Percentiles rank a stretch among this genome's conserved stretches.
These are phyloP conservation scores for Trypanosoma caninum DNA, from an alignment of 208 protist species.

Conservation along the genomic window DNA sequence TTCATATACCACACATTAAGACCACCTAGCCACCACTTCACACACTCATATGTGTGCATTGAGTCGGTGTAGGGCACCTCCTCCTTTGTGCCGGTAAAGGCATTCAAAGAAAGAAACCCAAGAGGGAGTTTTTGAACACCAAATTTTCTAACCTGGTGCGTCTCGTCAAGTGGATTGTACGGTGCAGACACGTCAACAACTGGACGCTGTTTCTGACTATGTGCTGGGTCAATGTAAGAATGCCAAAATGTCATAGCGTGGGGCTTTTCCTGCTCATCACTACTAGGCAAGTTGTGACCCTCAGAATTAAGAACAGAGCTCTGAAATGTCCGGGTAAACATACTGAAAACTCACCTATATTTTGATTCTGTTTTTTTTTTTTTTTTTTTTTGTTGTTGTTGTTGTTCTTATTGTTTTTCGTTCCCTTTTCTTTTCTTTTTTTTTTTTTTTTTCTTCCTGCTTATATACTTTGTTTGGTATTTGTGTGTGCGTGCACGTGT, in stretches of 20 bases:
- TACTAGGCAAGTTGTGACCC: conserved; percentile 44
- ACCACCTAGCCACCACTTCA: conserved; percentile 54
- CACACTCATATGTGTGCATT: conserved; percentile 68
- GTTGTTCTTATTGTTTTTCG: conserved; percentile 2
- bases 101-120: conserved; percentile 65
- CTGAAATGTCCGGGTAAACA: conserved; percentile 69
- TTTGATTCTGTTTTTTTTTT: neutral
- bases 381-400: neutral
- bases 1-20: conserved; percentile 71
- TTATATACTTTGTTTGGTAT: no score
- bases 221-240: conserved; percentile 49
- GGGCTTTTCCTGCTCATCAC: conserved; percentile 28
- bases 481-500: no score
- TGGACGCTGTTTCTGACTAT: conserved; percentile 30
- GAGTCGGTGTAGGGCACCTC: conserved; percentile 81
- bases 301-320: conserved; percentile 45
- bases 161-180: conserved; percentile 75
- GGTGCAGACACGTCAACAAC: conserved; percentile 78
- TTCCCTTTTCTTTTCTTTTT: neutral
- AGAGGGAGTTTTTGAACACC: conserved; percentile 59
- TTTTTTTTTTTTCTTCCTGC: neutral
- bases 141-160: conserved; percentile 67
- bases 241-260: conserved; percentile 60
- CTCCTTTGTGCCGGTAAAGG: conserved; percentile 63
- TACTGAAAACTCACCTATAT: no score